Conservation (phyloP, 2,329 filamentous ascomycete species). For the Juglanconis sp. region DNA sequence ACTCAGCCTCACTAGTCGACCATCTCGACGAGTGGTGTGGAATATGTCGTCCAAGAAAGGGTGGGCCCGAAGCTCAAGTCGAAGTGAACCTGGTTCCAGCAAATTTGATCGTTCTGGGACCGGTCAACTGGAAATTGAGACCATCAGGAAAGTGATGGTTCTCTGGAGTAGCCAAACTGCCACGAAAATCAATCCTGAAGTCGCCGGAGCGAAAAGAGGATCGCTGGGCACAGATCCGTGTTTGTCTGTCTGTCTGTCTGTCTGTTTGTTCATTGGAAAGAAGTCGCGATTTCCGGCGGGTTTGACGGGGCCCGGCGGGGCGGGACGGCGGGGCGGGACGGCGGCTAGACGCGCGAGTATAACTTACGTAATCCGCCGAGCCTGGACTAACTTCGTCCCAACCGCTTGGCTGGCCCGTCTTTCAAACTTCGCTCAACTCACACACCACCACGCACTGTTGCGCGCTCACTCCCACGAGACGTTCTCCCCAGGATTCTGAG, state of each 20-base stretch:
- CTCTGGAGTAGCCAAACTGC: constrained; percentile 83
- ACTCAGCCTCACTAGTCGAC: constrained; percentile 86
- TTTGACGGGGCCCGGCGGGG: not conserved
- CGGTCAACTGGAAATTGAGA: constrained; percentile 95
- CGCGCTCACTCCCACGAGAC: no score
- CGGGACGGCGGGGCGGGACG: not conserved
- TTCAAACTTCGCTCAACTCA: no score
- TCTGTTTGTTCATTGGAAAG: constrained; percentile 22
- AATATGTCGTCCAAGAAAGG: constrained; percentile 74
- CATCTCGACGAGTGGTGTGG: constrained; percentile 84
- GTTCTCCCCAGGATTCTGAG: not conserved
- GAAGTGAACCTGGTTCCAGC: constrained; percentile 64
- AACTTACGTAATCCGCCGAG: not conserved
- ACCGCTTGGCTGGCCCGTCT: no score
- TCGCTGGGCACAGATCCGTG: constrained; percentile 82
- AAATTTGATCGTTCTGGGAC: constrained; percentile 74
- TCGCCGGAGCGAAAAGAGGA: constrained; percentile 61
- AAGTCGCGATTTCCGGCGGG: constrained; percentile 27
- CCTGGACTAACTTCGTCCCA: not conserved
- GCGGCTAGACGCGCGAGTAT: not conserved
- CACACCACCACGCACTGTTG: no score
- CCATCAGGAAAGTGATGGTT: constrained; percentile 70
- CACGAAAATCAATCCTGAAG: constrained; percentile 73
- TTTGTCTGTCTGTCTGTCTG: no score
- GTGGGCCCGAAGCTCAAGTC: constrained; percentile 65